Evolutionary conservation across 805 yeast genomes (phyloP).

Genomic region (Candida palmyrensis): DNA sequence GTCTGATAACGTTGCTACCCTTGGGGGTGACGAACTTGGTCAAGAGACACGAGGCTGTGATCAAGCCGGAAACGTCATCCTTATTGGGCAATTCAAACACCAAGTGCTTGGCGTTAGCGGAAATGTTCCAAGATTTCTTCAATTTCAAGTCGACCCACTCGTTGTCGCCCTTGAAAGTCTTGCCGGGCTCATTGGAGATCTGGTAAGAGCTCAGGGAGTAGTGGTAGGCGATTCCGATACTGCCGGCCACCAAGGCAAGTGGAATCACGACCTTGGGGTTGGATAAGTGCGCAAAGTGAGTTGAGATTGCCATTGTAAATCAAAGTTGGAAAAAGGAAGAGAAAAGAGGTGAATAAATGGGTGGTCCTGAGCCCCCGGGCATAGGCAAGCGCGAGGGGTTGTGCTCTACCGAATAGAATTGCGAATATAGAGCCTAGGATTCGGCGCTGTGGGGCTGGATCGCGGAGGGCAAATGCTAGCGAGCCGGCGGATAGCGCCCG

Average conservation of each 20-base stretch:
- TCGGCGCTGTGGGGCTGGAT: no score
- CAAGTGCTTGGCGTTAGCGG: slow-evolving; percentile 63
- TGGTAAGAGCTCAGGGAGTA: slow-evolving; percentile 18
- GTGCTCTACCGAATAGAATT: no score
- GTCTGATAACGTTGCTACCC: slow-evolving; percentile 84
- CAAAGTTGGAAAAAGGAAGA: not conserved
- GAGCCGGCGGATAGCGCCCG: no score
- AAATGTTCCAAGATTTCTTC: slow-evolving; percentile 42
- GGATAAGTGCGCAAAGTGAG: slow-evolving; percentile 18
- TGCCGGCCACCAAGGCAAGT: slow-evolving; percentile 26
- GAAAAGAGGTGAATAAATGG: not conserved
- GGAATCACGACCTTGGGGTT: slow-evolving; percentile 25
- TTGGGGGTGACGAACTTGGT: slow-evolving; percentile 78
- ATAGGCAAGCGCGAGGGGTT: no score
- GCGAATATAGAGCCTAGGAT: no score
- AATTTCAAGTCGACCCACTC: slow-evolving; percentile 70
- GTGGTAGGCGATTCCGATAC: slow-evolving; percentile 28
- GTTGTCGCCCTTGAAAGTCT: slow-evolving; percentile 57
- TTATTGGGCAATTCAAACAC: slow-evolving; percentile 63
- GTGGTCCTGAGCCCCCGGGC: no score
- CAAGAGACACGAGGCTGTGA: slow-evolving; percentile 72
- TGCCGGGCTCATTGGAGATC: slow-evolving; percentile 30
- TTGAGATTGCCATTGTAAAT: slow-evolving; percentile 16
- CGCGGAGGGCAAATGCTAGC: no score
- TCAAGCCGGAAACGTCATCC: slow-evolving; percentile 70